These are phyloP conservation scores for Colletotrichum graminicola DNA, from an alignment of 2,329 filamentous ascomycete genomes.

Conservation along the genomic window DNA sequence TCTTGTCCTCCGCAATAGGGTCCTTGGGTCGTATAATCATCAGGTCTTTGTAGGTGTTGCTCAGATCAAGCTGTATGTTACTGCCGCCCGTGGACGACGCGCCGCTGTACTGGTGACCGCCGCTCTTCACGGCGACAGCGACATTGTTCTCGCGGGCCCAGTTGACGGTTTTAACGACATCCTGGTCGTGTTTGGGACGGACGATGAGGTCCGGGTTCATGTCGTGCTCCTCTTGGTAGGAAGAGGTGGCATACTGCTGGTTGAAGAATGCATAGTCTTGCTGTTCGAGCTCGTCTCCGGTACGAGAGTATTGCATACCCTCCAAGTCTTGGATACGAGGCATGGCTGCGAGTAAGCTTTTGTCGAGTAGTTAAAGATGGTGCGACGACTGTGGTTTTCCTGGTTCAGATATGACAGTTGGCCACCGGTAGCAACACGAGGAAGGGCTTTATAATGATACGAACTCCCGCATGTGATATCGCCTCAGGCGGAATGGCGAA, in stretches of 20 bases:
- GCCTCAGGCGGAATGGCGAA: too few relatives aligned
- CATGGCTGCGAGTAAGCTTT: neutral
- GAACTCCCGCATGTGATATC: neutral
- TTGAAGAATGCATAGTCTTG: slow-evolving; percentile 33
- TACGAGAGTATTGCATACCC: slow-evolving; percentile 32
- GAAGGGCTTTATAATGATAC: neutral
- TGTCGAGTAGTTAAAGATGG: neutral
- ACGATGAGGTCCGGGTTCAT: slow-evolving; percentile 60
- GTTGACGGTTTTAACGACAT: slow-evolving; percentile 55
- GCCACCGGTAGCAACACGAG: too few relatives aligned
- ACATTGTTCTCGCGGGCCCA: slow-evolving; percentile 56
- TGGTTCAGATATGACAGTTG: neutral
- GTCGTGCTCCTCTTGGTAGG: slow-evolving; percentile 55
- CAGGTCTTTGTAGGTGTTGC: slow-evolving; percentile 52
- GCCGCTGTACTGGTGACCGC: slow-evolving; percentile 64
- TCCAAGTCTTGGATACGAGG: slow-evolving; percentile 30
- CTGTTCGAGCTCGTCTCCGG: slow-evolving; percentile 24
- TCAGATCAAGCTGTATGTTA: slow-evolving; percentile 62
- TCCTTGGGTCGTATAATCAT: slow-evolving; percentile 49
- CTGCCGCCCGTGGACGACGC: slow-evolving; percentile 59
- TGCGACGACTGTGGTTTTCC: neutral
- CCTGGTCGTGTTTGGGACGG: slow-evolving; percentile 56
- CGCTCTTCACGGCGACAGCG: slow-evolving; percentile 59
- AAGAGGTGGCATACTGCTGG: slow-evolving; percentile 59
- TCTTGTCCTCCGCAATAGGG: slow-evolving; percentile 51